Base-by-base conservation (phyloP, 495 filamentous ascomycete genomes). In the Penicillium ochrochloron region DNA sequence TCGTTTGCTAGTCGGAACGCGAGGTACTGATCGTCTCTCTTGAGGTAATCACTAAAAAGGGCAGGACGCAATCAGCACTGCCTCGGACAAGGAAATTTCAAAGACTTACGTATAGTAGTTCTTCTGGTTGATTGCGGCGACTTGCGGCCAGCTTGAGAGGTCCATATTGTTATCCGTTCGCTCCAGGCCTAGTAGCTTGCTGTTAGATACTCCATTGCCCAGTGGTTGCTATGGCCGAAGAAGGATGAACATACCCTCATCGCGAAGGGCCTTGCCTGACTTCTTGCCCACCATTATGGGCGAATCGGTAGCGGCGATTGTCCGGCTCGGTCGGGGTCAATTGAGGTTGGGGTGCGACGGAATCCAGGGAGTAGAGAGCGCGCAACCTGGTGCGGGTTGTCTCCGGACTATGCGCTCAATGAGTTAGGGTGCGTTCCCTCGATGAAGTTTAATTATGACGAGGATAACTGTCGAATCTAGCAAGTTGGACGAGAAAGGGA, bases 101-200 rank as follows among this genome's bases (percentile, higher is more conserved):
- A n/a, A 17, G 9, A 83, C 92, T 60, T 84, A 97, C 92, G 95
- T 99, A 71, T 99, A 99, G 77, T 99, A 99, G 77, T 99, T 99
- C 78, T 99, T 99, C 73, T 99, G 95, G 72, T 99, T 99, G 75
- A 99, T 99, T 71, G 93, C 89, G 17, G 84, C 83, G 46, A 97
- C 86, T 68, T 93, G 89, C 21, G 95, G 96, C 95, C 95, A 99
- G 76, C 84, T 94, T 27, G 93, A 93, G 57, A 92, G 86, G 71
- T 93, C 93, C 86, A 99, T 93, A 73, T 94, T 93, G 83, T 99
- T 99, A 80, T 99, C 95, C 41, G 96, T 98, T 66, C 94, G 83
- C 76, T 95, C 92, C 50, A 99, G 88, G 63, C 95, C 95, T 97
- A 61, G 34, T 19, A 61, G 51, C 57, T 44, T 39, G 57, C 19